phyloP scores from a whole-genome alignment of 2,329 filamentous ascomycete genomes.

The Huntiella savannae region DNA sequence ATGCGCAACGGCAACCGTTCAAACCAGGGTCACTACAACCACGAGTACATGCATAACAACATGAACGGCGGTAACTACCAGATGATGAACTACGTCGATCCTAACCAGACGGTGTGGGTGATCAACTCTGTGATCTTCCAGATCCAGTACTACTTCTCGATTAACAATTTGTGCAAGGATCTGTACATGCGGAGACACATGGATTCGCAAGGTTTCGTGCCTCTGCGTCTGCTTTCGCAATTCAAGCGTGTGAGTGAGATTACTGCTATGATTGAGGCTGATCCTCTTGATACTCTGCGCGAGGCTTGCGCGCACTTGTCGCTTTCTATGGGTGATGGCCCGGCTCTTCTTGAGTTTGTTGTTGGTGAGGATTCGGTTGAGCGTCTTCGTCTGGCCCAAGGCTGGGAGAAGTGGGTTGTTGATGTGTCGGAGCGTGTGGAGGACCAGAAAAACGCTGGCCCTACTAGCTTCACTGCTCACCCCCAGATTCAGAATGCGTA shows the following conservation, averaged over 20 bases:
- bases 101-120: slow-evolving; percentile 15
- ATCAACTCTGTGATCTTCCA: slow-evolving; percentile 25
- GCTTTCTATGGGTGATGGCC: slow-evolving; percentile 31
- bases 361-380: slow-evolving; percentile 60
- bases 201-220: slow-evolving; percentile 88
- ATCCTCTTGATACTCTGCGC: slow-evolving; percentile 15
- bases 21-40: slow-evolving; percentile 12
- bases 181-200: slow-evolving; percentile 74
- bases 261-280: slow-evolving; percentile 16
- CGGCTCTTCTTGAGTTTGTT: slow-evolving; percentile 63
- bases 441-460: slow-evolving; percentile 55
- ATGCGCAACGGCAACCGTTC: slow-evolving; percentile 19
- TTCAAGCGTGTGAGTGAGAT: slow-evolving; percentile 71
- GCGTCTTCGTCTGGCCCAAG: slow-evolving; percentile 52
- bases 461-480: slow-evolving; percentile 21
- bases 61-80: slow-evolving; percentile 16
- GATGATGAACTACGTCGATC: slow-evolving; percentile 12
- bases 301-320: slow-evolving; percentile 39
- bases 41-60: slow-evolving; percentile 24
- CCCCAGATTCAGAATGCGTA: slow-evolving; percentile 12
- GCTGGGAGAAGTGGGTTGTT: slow-evolving; percentile 67
- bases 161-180: slow-evolving; percentile 90
- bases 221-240: slow-evolving; percentile 55
- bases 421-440: slow-evolving; percentile 51
- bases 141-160: slow-evolving; percentile 90